phyloP scores from a whole-genome alignment of 306 rosid species.

The Astragalus membranaceus region DNA sequence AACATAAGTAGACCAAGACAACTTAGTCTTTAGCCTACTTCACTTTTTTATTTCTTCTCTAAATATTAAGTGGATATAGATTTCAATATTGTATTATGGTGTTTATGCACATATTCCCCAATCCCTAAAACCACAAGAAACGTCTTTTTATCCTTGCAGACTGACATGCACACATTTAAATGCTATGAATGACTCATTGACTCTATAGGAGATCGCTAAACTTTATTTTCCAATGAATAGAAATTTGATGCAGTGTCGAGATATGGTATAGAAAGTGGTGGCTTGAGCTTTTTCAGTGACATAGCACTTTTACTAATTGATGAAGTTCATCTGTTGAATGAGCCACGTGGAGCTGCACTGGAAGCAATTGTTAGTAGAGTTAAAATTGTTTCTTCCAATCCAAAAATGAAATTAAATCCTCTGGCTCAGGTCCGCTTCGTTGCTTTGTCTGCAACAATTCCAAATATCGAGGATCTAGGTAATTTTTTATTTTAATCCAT shows the following conservation, averaged over 20 bases:
- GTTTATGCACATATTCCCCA: constrained; percentile 1
- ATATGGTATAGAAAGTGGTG: constrained; percentile 67
- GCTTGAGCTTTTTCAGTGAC: constrained; percentile 90
- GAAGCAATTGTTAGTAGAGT: constrained; percentile 95
- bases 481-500: constrained; percentile 27
- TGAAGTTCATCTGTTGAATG: constrained; percentile 94
- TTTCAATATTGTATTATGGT: constrained; percentile 4
- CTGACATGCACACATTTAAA: background rate
- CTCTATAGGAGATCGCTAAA: constrained; percentile 25
- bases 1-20: background rate
- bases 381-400: constrained; percentile 72
- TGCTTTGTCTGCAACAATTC: constrained; percentile 94
- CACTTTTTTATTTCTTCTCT: background rate
- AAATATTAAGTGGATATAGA: constrained; percentile 6
- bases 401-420: constrained; percentile 63
- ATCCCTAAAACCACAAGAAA: background rate
- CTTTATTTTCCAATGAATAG: constrained; percentile 30
- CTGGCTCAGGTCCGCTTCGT: constrained; percentile 73
- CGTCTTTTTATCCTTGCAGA: background rate
- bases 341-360: constrained; percentile 94
- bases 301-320: constrained; percentile 86
- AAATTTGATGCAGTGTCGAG: constrained; percentile 96
- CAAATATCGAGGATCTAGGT: constrained; percentile 96
- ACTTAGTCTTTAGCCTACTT: background rate
- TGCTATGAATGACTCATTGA: constrained; percentile 19